phyloP scores from a whole-genome alignment of 169 alveolate species.

The Babesia ovis region DNA sequence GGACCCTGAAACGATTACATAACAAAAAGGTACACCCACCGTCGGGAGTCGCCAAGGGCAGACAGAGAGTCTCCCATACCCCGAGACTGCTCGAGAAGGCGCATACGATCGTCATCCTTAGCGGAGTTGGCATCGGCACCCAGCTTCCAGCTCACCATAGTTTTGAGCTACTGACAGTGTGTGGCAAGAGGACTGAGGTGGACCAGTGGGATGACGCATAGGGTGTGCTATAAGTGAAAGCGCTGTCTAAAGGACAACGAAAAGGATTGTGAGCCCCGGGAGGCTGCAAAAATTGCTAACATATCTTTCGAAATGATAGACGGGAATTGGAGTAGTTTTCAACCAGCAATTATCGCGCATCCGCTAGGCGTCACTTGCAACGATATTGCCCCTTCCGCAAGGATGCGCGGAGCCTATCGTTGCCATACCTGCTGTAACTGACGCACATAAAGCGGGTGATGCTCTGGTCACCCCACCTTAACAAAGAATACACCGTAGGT shows the following conservation, averaged over 20 bases:
- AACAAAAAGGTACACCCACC: constrained; percentile 2
- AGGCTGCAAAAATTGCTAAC: constrained; percentile 95
- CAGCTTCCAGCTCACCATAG: constrained; percentile 18
- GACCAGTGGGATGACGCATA: background rate
- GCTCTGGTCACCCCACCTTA: background rate
- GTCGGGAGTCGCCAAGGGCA: constrained; percentile 52
- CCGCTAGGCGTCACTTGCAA: constrained; percentile 99
- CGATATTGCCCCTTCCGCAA: constrained; percentile 99
- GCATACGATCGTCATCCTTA: constrained; percentile 58
- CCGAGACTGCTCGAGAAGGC: constrained; percentile 53
- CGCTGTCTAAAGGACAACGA: background rate
- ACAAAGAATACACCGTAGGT: no score
- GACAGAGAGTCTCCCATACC: constrained; percentile 38
- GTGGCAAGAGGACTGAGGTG: background rate
- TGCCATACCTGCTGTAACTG: background rate
- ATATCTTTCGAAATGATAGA: constrained; percentile 88
- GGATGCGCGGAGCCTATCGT: constrained; percentile 70
- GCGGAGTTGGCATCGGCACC: constrained; percentile 20
- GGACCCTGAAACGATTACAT: constrained; percentile 11
- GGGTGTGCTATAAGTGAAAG: background rate
- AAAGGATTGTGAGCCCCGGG: constrained; percentile 65
- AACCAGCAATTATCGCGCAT: constrained; percentile 99
- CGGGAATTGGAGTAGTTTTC: constrained; percentile 98
- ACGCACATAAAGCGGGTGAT: constrained; percentile 23
- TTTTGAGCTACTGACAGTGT: background rate